A percentile compares a stretch with the other conserved stretches of the same genome.
These are phyloP conservation scores for Basidiobolus meristosporus DNA, from an alignment of 371 early-diverging fungal species.

Conservation along the genomic window DNA sequence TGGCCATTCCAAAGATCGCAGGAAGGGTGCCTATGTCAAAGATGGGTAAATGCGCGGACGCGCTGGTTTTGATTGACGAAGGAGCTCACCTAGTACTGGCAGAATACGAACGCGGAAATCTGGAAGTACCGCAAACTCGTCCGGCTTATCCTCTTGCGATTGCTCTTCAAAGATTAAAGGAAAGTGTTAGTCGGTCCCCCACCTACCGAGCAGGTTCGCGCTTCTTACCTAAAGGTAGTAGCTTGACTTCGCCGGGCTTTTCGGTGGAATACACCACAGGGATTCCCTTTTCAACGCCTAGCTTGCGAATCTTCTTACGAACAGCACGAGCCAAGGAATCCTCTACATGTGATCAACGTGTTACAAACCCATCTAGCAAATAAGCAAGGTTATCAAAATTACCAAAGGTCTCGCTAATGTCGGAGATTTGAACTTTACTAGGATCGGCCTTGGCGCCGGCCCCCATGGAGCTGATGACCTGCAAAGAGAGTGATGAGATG, in stretches of 20 bases:
- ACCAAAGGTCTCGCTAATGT: slow-evolving; percentile 82
- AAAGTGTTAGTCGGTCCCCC: not conserved
- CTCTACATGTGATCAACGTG: slow-evolving; percentile 22
- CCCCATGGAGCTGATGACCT: slow-evolving; percentile 78
- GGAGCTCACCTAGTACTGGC: slow-evolving; percentile 63
- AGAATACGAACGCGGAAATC: slow-evolving; percentile 73
- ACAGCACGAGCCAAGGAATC: slow-evolving; percentile 82
- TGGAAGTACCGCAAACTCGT: slow-evolving; percentile 75
- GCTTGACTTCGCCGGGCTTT: slow-evolving; percentile 64
- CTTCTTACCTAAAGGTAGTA: slow-evolving; percentile 36
- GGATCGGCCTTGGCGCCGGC: slow-evolving; percentile 90
- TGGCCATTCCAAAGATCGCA: slow-evolving; percentile 81
- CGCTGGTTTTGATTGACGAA: not conserved
- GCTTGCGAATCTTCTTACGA: slow-evolving; percentile 42
- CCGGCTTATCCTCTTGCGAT: slow-evolving; percentile 54
- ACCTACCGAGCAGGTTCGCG: not conserved
- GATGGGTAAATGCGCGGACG: no score
- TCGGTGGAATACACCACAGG: slow-evolving; percentile 86
- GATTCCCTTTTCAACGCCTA: slow-evolving; percentile 50
- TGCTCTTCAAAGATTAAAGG: slow-evolving; percentile 35
- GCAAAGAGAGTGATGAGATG: not conserved
- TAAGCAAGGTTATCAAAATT: not conserved
- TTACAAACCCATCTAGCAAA: not conserved
- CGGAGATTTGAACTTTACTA: slow-evolving; percentile 81
- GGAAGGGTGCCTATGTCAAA: slow-evolving; percentile 53